Conservation (phyloP, 495 filamentous ascomycete species). For the Penicillium waksmanii region DNA sequence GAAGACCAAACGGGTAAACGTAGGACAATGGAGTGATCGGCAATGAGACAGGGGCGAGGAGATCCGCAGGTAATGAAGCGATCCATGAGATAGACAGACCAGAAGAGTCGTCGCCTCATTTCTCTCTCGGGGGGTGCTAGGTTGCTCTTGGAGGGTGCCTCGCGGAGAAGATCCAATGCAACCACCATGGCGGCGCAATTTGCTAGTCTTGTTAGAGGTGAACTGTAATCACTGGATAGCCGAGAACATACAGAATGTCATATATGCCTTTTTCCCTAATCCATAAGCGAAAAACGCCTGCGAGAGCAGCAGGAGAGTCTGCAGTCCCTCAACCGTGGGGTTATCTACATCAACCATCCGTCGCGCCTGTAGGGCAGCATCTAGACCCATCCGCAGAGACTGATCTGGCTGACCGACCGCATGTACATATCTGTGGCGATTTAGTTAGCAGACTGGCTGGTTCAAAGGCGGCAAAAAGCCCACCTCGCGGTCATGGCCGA, state of each 20-base stretch:
- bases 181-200: conserved; percentile 81
- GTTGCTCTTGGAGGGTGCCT: conserved; percentile 61
- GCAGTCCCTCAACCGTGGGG: conserved; percentile 74
- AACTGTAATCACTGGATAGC: not conserved
- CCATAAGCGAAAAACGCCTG: conserved; percentile 75
- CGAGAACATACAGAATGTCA: conserved; percentile 67
- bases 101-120: conserved; percentile 74
- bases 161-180: conserved; percentile 74
- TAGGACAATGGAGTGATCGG: conserved; percentile 72
- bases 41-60: conserved; percentile 73
- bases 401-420: conserved; percentile 63
- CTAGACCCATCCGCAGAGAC: conserved; percentile 60
- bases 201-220: conserved; percentile 45
- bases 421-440: conserved; percentile 56
- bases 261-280: conserved; percentile 83
- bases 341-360: conserved; percentile 75
- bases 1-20: conserved; percentile 70
- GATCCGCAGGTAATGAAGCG: conserved; percentile 78
- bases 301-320: conserved; percentile 74
- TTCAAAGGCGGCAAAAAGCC: conserved; percentile 8
- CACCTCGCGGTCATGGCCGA: conserved; percentile 74
- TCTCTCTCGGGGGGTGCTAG: conserved; percentile 68
- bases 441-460: conserved; percentile 13
- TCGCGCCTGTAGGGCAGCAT: conserved; percentile 69
- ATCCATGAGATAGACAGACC: conserved; percentile 83